Percentiles rank a stretch among this genome's conserved stretches.
phyloP scores from a whole-genome alignment of 495 filamentous ascomycete genomes.

The Podospora australis region DNA sequence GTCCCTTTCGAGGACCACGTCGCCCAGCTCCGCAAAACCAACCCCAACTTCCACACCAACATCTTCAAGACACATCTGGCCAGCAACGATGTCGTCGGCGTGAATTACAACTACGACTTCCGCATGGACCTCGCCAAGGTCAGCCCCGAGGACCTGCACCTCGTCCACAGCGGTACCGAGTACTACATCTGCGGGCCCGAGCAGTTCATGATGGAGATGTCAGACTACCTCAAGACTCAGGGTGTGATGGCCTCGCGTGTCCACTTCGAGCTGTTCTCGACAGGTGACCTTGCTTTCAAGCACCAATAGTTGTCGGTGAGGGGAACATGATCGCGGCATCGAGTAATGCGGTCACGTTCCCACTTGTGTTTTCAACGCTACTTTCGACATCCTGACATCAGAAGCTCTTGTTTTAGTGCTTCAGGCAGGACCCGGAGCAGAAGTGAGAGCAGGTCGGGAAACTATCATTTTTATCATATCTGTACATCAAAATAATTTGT shows the following conservation, averaged over 20 bases:
- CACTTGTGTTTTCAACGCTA: background rate
- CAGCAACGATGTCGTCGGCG: conserved; percentile 43
- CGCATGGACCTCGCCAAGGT: conserved; percentile 52
- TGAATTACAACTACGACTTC: conserved; percentile 50
- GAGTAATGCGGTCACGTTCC: background rate
- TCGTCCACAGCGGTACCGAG: conserved; percentile 46
- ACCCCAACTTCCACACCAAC: conserved; percentile 29
- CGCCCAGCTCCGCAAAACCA: conserved; percentile 29
- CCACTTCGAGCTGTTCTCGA: conserved; percentile 64
- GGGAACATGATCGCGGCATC: background rate
- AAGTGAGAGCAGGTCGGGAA: background rate
- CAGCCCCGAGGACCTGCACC: conserved; percentile 43
- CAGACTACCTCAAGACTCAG: conserved; percentile 39
- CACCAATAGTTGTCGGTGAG: conserved; percentile 4
- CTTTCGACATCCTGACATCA: background rate
- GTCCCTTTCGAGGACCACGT: conserved; percentile 50
- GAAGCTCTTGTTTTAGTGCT: background rate
- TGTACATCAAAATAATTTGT: background rate
- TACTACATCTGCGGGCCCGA: conserved; percentile 69
- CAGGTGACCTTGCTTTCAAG: conserved; percentile 40
- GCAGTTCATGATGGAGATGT: conserved; percentile 56
- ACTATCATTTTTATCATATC: background rate
- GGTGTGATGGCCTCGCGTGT: conserved; percentile 51
- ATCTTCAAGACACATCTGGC: conserved; percentile 38
- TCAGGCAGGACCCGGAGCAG: conserved; percentile 3